Evolutionary conservation across 2,329 filamentous ascomycete genomes (phyloP), one percentile per base, ranked within the genome.

Genomic region (Verticillium zaregamsianum): DNA sequence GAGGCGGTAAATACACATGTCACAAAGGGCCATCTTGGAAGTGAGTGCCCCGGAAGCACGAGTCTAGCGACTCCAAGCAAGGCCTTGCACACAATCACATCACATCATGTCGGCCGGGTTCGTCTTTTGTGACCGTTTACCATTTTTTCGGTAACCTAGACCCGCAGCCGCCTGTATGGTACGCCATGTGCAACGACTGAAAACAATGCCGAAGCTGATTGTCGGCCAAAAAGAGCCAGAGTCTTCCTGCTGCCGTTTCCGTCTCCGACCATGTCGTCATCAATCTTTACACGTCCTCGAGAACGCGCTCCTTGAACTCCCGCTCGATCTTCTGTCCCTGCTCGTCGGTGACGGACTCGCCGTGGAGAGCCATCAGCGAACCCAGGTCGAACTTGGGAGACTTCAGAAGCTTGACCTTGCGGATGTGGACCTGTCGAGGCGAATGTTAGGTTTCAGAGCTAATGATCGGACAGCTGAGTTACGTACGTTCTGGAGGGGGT

Each of bases 401-500:
- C 90, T 99, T 99, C 73, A 99, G 86, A 73, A 99, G 91, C 90
- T 99, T 99, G 77, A 99, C 94, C 89, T 99, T 99, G 83, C 95
- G 93, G 82, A 99, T 97, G 87, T 99, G 95, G 76, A 98, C 93
- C 93, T 98, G 72, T 11, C 67, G 28, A 28, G 45, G 59, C 25
- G 17, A n/a, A 66, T 61, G 62, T 28, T 28, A 28, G 28, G 5
- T 28, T 28, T 28, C 28, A 1, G 28, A 4, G 28, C 28, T 28
- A 5, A 28, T 1, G 28, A 28, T 28, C 4, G 28, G 28, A 28
- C 5, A 28, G 28, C 28, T 6, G 28, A 28, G 28, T 28, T n/a
- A 84, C 88, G 68, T 84, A 97, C 95, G 82, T 98, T 97, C 87
- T 98, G 95, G 77, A 99, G 91, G 72, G 95, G 95, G 85, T 99